These are phyloP conservation scores for Blastomyces gilchristii DNA, from an alignment of 2,329 filamentous ascomycete species.

Conservation along the genomic window DNA sequence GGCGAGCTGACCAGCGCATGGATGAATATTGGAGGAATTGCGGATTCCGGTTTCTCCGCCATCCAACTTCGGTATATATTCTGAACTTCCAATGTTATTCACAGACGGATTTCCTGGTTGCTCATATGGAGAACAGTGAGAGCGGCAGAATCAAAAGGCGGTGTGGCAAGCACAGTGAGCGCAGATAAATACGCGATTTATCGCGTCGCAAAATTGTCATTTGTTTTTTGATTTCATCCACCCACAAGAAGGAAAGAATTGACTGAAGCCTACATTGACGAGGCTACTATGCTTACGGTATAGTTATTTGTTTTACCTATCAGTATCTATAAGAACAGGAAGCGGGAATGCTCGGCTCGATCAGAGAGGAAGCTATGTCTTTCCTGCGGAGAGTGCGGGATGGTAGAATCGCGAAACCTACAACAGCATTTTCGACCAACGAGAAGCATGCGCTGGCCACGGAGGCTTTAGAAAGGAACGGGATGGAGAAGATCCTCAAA, in stretches of 20 bases:
- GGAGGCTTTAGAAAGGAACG: neutral
- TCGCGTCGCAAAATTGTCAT: neutral
- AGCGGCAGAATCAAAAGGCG: constrained; percentile 6
- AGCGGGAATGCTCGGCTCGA: neutral
- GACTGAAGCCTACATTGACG: neutral
- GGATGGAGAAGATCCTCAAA: neutral
- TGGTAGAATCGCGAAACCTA: neutral
- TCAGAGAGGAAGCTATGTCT: neutral
- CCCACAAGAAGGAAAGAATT: neutral
- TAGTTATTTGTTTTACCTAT: neutral
- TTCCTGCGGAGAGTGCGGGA: neutral
- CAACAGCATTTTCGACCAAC: neutral
- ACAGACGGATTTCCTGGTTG: neutral
- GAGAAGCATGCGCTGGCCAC: neutral
- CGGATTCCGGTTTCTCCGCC: neutral
- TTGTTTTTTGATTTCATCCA: neutral
- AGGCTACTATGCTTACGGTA: neutral
- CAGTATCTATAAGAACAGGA: neutral
- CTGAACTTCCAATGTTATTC: neutral
- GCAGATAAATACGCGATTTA: neutral
- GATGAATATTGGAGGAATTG: constrained; percentile 1
- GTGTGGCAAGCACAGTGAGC: neutral
- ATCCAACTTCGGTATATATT: neutral
- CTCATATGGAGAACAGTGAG: neutral
- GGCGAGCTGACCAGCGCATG: constrained; percentile 24